Conservation (phyloP, 73 alveolate genomes). For the Symbiodinium natans region DNA sequence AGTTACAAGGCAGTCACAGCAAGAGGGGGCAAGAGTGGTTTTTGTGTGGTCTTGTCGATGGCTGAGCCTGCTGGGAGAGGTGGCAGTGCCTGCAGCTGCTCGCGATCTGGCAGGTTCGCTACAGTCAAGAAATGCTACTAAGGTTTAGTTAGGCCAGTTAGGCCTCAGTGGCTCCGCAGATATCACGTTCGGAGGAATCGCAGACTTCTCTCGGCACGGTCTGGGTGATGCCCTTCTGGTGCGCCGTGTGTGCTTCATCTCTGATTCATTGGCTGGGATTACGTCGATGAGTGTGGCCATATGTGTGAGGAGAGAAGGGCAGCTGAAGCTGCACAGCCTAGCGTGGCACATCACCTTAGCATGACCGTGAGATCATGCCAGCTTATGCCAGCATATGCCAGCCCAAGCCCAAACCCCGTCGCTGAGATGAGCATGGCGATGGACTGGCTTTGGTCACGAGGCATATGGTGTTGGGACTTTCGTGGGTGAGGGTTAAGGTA, state of each 20-base stretch:
- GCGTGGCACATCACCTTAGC: conserved; percentile 23
- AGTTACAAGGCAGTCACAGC: too few species aligned
- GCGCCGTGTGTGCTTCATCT: neutral
- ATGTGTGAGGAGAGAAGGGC: conserved; percentile 46
- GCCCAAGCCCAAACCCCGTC: neutral
- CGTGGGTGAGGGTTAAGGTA: too few species aligned
- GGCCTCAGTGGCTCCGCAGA: too few species aligned
- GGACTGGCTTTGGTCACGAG: conserved; percentile 91
- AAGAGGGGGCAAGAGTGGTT: too few species aligned
- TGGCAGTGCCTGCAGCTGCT: too few species aligned
- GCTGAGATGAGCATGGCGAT: conserved; percentile 71
- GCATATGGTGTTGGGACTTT: neutral
- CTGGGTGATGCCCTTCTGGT: conserved; percentile 11
- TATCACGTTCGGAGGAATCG: too few species aligned
- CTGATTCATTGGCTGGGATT: too few species aligned
- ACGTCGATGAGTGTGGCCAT: neutral
- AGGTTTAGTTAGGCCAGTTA: too few species aligned
- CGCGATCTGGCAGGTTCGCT: too few species aligned
- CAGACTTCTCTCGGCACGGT: neutral
- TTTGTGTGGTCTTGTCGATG: too few species aligned
- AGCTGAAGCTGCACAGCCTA: conserved; percentile 83
- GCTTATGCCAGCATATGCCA: neutral
- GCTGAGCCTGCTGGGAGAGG: too few species aligned
- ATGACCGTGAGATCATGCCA: neutral
- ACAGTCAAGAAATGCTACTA: too few species aligned